These are phyloP conservation scores for Ceriops decandra DNA, from an alignment of 345 rosid genomes.

Conservation along the genomic window DNA sequence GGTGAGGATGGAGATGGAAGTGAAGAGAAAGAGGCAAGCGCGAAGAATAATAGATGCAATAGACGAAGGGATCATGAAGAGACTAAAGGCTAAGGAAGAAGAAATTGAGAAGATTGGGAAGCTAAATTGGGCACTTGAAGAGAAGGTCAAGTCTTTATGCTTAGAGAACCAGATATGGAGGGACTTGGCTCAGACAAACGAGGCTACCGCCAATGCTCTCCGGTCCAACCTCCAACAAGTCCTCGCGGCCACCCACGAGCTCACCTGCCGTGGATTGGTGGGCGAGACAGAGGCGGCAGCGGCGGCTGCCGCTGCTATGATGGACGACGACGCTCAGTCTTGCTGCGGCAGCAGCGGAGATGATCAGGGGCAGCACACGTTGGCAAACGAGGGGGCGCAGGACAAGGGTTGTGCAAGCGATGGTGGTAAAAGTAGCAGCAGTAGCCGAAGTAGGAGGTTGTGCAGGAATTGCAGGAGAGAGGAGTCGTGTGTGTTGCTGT, in stretches of 20 bases:
- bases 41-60: constrained; percentile 51
- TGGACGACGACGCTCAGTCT: constrained; percentile 72
- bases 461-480: constrained; percentile 62
- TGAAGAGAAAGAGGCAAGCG: constrained; percentile 51
- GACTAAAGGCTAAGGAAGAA: constrained; percentile 60
- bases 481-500: constrained; percentile 67
- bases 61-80: constrained; percentile 47
- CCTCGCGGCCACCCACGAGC: constrained; percentile 32
- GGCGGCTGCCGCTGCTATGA: constrained; percentile 11
- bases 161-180: constrained; percentile 83
- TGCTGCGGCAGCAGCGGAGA: constrained; percentile 46
- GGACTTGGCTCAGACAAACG: constrained; percentile 69
- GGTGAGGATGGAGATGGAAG: constrained; percentile 66
- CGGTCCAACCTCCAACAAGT: constrained; percentile 62
- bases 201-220: constrained; percentile 70
- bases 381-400: constrained; percentile 16
- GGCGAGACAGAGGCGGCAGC: constrained; percentile 18
- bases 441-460: neutral
- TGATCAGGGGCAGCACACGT: constrained; percentile 17
- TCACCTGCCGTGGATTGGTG: constrained; percentile 25
- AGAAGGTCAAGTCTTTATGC: constrained; percentile 52
- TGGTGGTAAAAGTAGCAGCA: neutral
- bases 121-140: constrained; percentile 67
- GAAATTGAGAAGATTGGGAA: constrained; percentile 61
- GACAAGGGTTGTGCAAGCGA: neutral